Evolutionary conservation across 495 filamentous ascomycete species (phyloP).

Genomic region (Aspergillus sclerotiicarbonarius): DNA sequence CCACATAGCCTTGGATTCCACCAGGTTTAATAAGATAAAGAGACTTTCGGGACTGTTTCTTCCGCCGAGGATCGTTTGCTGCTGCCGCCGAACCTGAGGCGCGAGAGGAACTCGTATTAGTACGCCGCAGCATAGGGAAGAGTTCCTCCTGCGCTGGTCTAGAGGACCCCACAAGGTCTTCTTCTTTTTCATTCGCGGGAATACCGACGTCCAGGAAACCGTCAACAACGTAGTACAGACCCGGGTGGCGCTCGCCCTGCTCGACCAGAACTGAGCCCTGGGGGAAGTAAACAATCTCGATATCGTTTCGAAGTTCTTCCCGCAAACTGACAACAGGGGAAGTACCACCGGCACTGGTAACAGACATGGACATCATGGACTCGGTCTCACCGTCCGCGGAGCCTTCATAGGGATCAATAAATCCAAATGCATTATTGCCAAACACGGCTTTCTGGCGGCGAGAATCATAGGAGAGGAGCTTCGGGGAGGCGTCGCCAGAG

Average conservation of each 20-base stretch:
- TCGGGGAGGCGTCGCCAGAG: constrained; percentile 81
- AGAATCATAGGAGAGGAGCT: constrained; percentile 80
- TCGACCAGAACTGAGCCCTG: constrained; percentile 95
- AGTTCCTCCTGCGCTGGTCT: constrained; percentile 38
- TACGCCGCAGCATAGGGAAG: constrained; percentile 50
- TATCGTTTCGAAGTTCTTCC: constrained; percentile 78
- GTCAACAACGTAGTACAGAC: constrained; percentile 96
- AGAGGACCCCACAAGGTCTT: constrained; percentile 39
- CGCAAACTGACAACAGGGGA: constrained; percentile 58
- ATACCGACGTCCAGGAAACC: constrained; percentile 93
- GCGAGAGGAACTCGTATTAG: constrained; percentile 47
- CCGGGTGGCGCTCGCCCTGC: constrained; percentile 92
- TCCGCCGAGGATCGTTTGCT: constrained; percentile 44
- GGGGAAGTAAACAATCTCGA: constrained; percentile 98
- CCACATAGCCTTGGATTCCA: constrained; percentile 90
- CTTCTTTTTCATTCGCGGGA: constrained; percentile 54
- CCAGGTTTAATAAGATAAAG: constrained; percentile 94
- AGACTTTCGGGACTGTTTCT: constrained; percentile 59
- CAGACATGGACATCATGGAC: constrained; percentile 70
- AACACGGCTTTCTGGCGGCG: constrained; percentile 81
- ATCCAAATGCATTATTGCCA: constrained; percentile 87
- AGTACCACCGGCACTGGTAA: constrained; percentile 52
- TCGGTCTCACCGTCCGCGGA: constrained; percentile 82
- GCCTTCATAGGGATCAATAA: constrained; percentile 86
- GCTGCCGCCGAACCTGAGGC: constrained; percentile 29